These are phyloP conservation scores for Phytophthora sojae DNA, from an alignment of 352 stramenopile genomes.

Conservation along the genomic window DNA sequence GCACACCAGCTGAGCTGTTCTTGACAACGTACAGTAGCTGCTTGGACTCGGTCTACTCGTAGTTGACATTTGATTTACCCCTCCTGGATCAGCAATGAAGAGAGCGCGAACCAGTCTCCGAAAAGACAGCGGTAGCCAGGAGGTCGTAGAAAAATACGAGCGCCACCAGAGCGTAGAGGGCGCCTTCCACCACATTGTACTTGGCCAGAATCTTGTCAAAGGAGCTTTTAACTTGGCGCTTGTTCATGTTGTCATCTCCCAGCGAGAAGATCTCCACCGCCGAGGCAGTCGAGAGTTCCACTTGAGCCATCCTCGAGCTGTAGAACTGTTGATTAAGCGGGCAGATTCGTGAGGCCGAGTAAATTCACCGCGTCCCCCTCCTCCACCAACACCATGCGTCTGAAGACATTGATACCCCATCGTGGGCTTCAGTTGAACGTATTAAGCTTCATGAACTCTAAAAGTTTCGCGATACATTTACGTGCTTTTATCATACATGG, in stretches of 20 bases:
- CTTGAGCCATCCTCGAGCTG: neutral
- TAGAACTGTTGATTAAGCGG: neutral
- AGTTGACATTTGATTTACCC: neutral
- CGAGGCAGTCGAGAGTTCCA: neutral
- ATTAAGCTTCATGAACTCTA: neutral
- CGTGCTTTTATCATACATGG: conserved; percentile 23
- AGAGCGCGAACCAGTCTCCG: neutral
- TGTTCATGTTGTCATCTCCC: neutral
- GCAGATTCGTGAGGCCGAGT: neutral
- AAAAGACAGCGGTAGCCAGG: neutral
- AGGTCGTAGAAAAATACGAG: neutral
- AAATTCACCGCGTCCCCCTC: neutral
- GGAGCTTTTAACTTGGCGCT: neutral
- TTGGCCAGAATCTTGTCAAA: neutral
- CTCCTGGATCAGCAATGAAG: neutral
- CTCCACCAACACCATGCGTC: neutral
- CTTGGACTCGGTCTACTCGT: neutral
- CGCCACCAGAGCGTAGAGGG: neutral
- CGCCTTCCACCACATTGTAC: neutral
- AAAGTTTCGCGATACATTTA: neutral
- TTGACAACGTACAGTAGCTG: no score
- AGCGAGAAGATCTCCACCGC: neutral
- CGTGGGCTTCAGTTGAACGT: no score
- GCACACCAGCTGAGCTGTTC: no score
- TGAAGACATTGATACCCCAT: no score